These are phyloP conservation scores for Penicillium fuscoglaucum DNA, from an alignment of 2,329 filamentous ascomycete species.

Conservation along the genomic window DNA sequence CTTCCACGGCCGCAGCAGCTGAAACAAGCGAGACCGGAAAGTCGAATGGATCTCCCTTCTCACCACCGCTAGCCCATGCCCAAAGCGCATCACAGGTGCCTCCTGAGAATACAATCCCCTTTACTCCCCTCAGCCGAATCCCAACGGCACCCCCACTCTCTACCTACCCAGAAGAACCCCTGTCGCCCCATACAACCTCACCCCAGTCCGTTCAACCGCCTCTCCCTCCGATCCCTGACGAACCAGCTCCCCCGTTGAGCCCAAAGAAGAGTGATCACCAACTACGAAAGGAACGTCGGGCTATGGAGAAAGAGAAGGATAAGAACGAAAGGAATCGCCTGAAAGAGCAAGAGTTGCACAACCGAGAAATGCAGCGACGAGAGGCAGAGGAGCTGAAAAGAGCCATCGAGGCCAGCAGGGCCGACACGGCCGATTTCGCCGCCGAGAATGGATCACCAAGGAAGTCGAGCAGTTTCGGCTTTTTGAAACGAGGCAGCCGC, in stretches of 20 bases:
- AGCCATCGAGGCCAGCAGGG: conserved; percentile 67
- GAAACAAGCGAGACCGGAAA: conserved; percentile 42
- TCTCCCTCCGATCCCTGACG: conserved; percentile 35
- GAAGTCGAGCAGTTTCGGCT: conserved; percentile 54
- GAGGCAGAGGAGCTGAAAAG: conserved; percentile 63
- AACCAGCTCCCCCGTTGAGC: conserved; percentile 40
- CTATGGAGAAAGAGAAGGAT: conserved; percentile 49
- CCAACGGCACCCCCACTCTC: conserved; percentile 52
- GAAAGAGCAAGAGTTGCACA: conserved; percentile 55
- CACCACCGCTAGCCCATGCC: conserved; percentile 40
- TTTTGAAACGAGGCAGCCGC: conserved; percentile 71
- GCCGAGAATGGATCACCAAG: conserved; percentile 42
- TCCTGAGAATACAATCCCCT: conserved; percentile 38
- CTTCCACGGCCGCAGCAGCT: conserved; percentile 47
- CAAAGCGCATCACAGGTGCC: conserved; percentile 42
- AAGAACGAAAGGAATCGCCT: conserved; percentile 58
- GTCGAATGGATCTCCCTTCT: conserved; percentile 34
- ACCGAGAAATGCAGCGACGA: conserved; percentile 50
- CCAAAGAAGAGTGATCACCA: conserved; percentile 64
- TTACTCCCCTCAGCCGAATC: conserved; percentile 36
- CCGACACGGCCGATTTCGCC: conserved; percentile 56
- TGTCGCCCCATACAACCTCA: conserved; percentile 22
- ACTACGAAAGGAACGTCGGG: conserved; percentile 63
- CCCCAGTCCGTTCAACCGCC: conserved; percentile 19
- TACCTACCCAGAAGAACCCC: conserved; percentile 38